Evolutionary conservation across 257 asterid genomes (phyloP), one percentile per base, ranked within the genome.

Genomic region (Nicotiana sylvestris): DNA sequence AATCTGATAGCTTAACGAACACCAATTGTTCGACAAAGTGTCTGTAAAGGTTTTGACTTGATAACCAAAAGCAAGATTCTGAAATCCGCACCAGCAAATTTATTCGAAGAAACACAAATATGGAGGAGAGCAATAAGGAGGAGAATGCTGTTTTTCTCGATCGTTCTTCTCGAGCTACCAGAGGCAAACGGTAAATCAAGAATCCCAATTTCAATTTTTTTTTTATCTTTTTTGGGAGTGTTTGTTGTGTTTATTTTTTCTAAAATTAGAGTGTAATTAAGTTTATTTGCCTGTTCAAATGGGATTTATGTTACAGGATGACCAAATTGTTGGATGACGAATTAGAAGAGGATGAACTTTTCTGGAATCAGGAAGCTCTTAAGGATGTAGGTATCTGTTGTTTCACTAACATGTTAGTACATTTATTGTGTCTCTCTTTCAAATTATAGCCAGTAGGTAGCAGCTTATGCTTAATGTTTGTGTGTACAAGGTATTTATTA

Each of bases 351-450:
- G 98, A 96, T 49, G 98, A 96, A 82, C 84, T 79, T 33, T 96
- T 96, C 78, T 96, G 99, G 99, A 96, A 91, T 83, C 99, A 96
- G 85, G 99, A 96, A 29, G 99, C 99, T 69, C 97, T 96, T 76
- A 92, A 93, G 87, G 99, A 96, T 89, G 99, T 96, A 70, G 8
- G 25, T 56, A 37, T 18, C 27, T 46, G 11, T 37, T 64, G 27
- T 74, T 74, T 74, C 62, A 27, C 2, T 74, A 11, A 72, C 78
- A 46, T 72, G 60, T 72, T 12, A 3, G 2, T 46, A 0, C 35
- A 10, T 21, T 29, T 61, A 4, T 39, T 61, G 1, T 46, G 8
- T 49, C 39, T 49, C 30, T 46, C 32, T 74, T 74, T 61, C 43
- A 9, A 13, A 27, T 51, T 27, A 13, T 17, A 74, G 80, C 58